These are phyloP conservation scores for Epichloe sp. DNA, from an alignment of 2,329 filamentous ascomycete species.

Conservation along the genomic window DNA sequence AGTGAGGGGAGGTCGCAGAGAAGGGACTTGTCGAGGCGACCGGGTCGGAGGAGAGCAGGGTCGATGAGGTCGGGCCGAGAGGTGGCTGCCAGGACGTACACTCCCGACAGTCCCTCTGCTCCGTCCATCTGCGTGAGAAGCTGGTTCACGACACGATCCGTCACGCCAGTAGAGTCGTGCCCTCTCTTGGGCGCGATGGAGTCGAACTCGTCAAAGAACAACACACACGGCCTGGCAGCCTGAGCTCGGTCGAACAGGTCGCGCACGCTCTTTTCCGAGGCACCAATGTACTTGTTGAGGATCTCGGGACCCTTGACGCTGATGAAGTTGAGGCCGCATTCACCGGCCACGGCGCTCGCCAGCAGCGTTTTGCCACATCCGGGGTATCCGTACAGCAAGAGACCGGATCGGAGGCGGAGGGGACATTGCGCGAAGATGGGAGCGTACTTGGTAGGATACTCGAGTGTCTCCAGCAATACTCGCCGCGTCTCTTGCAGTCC, in stretches of 20 bases:
- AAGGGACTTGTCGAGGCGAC: conserved; percentile 83
- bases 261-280: conserved; percentile 94
- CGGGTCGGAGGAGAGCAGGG: conserved; percentile 79
- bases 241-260: conserved; percentile 89
- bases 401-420: conserved; percentile 80
- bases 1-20: conserved; percentile 72
- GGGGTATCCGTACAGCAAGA: conserved; percentile 87
- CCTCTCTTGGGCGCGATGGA: conserved; percentile 94
- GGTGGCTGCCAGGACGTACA: conserved; percentile 92
- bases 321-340: conserved; percentile 97
- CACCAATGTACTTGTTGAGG: conserved; percentile 97
- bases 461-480: conserved; percentile 84
- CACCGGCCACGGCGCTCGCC: conserved; percentile 90
- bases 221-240: conserved; percentile 80
- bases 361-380: conserved; percentile 95
- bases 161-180: conserved; percentile 96
- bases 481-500: conserved; percentile 76
- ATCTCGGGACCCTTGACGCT: conserved; percentile 97
- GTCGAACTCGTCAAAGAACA: conserved; percentile 99
- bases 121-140: conserved; percentile 98
- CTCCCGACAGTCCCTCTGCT: conserved; percentile 84
- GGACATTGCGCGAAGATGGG: conserved; percentile 96
- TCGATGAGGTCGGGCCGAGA: conserved; percentile 91
- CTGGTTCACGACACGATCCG: conserved; percentile 95
- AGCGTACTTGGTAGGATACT: conserved; percentile 95